These are phyloP conservation scores for Exserohilum turcica DNA, from an alignment of 2,329 filamentous ascomycete species.

Conservation along the genomic window DNA sequence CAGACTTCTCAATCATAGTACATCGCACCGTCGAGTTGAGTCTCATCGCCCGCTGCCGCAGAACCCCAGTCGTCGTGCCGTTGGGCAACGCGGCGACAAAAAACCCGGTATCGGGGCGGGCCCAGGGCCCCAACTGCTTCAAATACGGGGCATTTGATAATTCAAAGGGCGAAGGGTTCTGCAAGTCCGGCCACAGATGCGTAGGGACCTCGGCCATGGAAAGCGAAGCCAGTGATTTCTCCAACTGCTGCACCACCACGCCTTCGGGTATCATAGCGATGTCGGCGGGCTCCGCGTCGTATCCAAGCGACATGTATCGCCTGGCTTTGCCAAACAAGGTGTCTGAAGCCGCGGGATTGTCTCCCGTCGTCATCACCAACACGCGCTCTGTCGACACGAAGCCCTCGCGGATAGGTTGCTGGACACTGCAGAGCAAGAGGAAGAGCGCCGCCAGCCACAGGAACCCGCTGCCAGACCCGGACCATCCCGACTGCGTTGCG, in stretches of 20 bases:
- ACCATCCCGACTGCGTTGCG: not conserved
- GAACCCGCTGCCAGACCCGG: conserved; percentile 1
- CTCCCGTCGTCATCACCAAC: not conserved
- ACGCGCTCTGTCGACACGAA: not conserved
- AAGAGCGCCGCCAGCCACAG: conserved; percentile 6
- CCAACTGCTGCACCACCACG: conserved; percentile 11
- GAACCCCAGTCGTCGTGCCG: conserved; percentile 5
- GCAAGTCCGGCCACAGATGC: not conserved
- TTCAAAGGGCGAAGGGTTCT: not conserved
- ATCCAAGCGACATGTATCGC: not conserved
- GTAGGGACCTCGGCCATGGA: not conserved
- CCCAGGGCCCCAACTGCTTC: not conserved
- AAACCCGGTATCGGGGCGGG: too few species aligned
- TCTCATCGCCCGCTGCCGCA: conserved; percentile 6
- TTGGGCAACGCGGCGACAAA: conserved; percentile 6
- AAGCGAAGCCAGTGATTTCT: conserved; percentile 3
- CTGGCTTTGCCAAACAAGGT: not conserved
- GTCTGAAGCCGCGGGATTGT: not conserved
- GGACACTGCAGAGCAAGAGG: conserved; percentile 7
- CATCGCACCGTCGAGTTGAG: conserved; percentile 9
- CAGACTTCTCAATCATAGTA: not conserved
- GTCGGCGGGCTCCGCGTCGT: conserved; percentile 13
- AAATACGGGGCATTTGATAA: too few species aligned
- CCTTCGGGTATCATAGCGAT: conserved; percentile 14
- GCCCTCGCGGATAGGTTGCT: conserved; percentile 11